Percentiles rank a stretch among this genome's conserved stretches.
phyloP scores from a whole-genome alignment of 2,329 filamentous ascomycete genomes.

The Xylariaceae sp. region DNA sequence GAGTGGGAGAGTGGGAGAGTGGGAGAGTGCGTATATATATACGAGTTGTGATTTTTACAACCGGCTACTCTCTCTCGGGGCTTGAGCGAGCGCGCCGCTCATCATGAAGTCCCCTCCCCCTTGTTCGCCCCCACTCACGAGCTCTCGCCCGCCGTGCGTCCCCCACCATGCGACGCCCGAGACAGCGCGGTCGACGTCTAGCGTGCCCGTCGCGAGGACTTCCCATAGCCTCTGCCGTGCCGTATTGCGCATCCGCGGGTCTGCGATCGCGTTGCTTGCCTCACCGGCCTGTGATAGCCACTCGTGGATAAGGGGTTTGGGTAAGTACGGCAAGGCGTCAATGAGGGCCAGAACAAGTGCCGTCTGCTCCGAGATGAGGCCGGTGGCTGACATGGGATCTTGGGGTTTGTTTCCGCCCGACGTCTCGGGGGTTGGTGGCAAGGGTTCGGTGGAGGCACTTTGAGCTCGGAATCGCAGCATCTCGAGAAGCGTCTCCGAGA shows the following conservation, averaged over 20 bases:
- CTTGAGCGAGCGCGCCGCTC: slow-evolving; percentile 46
- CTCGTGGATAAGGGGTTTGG: slow-evolving; percentile 64
- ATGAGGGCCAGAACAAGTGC: slow-evolving; percentile 70
- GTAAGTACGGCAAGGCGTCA: slow-evolving; percentile 70
- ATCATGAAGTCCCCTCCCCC: slow-evolving; percentile 38
- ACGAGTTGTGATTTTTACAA: background rate
- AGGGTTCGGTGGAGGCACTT: slow-evolving; percentile 39
- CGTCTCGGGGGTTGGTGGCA: slow-evolving; percentile 26
- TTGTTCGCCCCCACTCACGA: slow-evolving; percentile 34
- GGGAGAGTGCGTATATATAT: too few relatives aligned
- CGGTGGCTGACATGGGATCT: background rate
- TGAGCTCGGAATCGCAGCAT: slow-evolving; percentile 62
- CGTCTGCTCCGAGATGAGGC: slow-evolving; percentile 65
- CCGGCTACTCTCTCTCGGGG: slow-evolving; percentile 27
- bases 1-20: too few relatives aligned
- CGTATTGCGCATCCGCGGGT: slow-evolving; percentile 54
- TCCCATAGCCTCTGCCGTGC: slow-evolving; percentile 74
- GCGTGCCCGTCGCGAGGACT: slow-evolving; percentile 70
- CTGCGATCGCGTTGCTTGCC: slow-evolving; percentile 58
- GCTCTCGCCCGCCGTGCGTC: slow-evolving; percentile 48
- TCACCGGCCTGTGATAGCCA: slow-evolving; percentile 72
- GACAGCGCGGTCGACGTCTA: slow-evolving; percentile 79
- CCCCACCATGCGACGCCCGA: slow-evolving; percentile 86
- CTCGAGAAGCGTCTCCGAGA: slow-evolving; percentile 77
- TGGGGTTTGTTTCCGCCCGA: background rate